Base-by-base conservation (phyloP, 768 basidiomycete genomes). In the Zangia roseola region DNA sequence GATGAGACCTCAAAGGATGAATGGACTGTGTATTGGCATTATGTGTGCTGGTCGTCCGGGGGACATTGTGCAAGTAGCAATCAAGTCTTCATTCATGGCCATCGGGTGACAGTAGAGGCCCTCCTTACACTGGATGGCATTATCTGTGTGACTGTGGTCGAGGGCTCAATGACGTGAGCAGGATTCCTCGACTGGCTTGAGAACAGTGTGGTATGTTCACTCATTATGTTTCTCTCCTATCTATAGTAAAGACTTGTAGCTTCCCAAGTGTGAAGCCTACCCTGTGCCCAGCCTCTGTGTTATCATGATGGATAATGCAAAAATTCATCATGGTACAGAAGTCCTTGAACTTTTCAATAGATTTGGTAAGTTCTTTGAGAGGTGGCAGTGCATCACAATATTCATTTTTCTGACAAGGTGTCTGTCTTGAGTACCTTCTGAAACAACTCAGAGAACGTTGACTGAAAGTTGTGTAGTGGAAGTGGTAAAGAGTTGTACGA, bases 311-410 rank as follows among this genome's bases (percentile, higher is more conserved):
- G 68, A 74, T 40, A 75, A 75, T 49, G 72, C 71, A 42, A 51
- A 60, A 5, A 75, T 75, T 45, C 72, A 75, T 50, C 72, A 75
- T 33, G 63, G 64, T 35, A 67, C 69, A 35, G 70, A 69, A 6
- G 47, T 75, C 14, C 57, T 64, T 5, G 28, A 49, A 1, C 55
- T 72, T 21, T 56, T 73, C 33, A 64, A 62, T 20, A 51, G 60
- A 37, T 47, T 38, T 36, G 34, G 39, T 54, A 20, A n/a, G n/a
- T n/a, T n/a, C n/a, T n/a, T n/a, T n/a, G n/a, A n/a, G n/a, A n/a
- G n/a, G n/a, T n/a, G n/a, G n/a, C n/a, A n/a, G n/a, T n/a, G n/a
- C n/a, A n/a, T n/a, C n/a, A n/a, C n/a, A n/a, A n/a, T 14, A 40
- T 54, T 38, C 14, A 24, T 25, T 20, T 24, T 37, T 33, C 45